Evolutionary conservation across 2,329 filamentous ascomycete genomes (phyloP).

Genomic region (Colletotrichum euphorbiae): DNA sequence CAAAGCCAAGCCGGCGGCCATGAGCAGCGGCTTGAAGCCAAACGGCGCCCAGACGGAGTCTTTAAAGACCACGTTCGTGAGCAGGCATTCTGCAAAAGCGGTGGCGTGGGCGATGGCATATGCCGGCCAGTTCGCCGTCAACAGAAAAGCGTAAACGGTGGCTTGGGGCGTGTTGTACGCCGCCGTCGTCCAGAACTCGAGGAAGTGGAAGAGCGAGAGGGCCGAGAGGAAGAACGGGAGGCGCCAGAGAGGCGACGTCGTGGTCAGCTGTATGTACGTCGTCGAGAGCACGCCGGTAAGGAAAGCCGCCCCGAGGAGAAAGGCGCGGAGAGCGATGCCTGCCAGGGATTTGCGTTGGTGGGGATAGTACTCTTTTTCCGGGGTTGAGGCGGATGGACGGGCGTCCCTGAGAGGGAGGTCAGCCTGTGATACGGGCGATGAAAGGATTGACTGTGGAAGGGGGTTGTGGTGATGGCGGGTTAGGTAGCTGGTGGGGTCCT

Average conservation of each 20-base stretch:
- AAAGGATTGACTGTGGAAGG: background rate
- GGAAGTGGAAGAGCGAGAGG: slow-evolving; percentile 89
- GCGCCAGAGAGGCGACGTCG: slow-evolving; percentile 67
- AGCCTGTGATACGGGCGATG: slow-evolving; percentile 36
- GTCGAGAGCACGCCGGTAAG: slow-evolving; percentile 51
- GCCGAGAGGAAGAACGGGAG: slow-evolving; percentile 74
- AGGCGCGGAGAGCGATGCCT: slow-evolving; percentile 69
- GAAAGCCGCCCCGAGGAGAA: slow-evolving; percentile 62
- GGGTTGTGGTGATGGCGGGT: background rate
- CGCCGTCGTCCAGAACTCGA: slow-evolving; percentile 94
- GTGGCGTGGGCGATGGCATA: slow-evolving; percentile 86
- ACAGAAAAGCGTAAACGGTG: slow-evolving; percentile 80
- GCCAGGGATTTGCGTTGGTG: slow-evolving; percentile 67
- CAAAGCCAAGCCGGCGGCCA: slow-evolving; percentile 71
- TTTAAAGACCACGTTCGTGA: slow-evolving; percentile 70
- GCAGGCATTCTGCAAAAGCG: slow-evolving; percentile 78
- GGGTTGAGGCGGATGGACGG: slow-evolving; percentile 40
- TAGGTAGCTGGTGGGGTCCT: slow-evolving; percentile 1
- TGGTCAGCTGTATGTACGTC: slow-evolving; percentile 49
- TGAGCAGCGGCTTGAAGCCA: slow-evolving; percentile 54
- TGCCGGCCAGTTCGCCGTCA: slow-evolving; percentile 84
- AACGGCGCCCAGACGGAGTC: slow-evolving; percentile 58
- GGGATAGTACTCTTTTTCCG: slow-evolving; percentile 53
- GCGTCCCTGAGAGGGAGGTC: slow-evolving; percentile 36
- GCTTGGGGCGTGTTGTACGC: slow-evolving; percentile 82